Evolutionary conservation across 768 basidiomycete species (phyloP).

Genomic region (Trametopsis cervina): DNA sequence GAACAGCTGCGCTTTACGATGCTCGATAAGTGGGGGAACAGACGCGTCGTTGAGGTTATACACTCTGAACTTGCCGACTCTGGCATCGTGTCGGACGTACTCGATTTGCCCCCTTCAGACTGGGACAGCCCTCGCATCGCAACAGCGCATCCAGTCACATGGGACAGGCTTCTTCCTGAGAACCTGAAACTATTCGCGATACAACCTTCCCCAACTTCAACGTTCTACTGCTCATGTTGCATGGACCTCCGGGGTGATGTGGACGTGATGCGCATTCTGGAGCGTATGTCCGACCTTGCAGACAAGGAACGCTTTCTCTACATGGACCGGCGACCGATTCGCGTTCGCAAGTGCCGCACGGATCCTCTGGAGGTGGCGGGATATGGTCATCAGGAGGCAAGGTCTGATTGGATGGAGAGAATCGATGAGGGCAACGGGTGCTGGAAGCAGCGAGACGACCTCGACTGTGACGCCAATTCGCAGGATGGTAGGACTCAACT

Average conservation of each 20-base stretch:
- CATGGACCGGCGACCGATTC: slow-evolving; percentile 8
- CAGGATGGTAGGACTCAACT: too few species aligned
- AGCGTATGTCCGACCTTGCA: slow-evolving; percentile 12
- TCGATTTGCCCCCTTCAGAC: slow-evolving; percentile 10
- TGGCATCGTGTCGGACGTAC: slow-evolving; percentile 8
- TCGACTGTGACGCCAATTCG: too few species aligned
- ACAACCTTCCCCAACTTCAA: slow-evolving; percentile 16
- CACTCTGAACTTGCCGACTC: slow-evolving; percentile 15
- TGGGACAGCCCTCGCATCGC: slow-evolving; percentile 6
- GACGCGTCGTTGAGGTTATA: slow-evolving; percentile 15
- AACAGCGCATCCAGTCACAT: slow-evolving; percentile 5
- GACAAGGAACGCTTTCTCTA: slow-evolving; percentile 16
- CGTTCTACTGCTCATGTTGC: slow-evolving; percentile 19
- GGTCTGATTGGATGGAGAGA: slow-evolving; percentile 14
- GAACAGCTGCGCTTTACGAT: slow-evolving; percentile 17
- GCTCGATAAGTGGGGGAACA: slow-evolving; percentile 17
- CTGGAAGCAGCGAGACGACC: slow-evolving; percentile 7
- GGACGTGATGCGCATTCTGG: slow-evolving; percentile 17
- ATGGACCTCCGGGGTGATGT: slow-evolving; percentile 18
- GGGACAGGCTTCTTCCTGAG: slow-evolving; percentile 9
- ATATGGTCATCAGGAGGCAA: slow-evolving; percentile 16
- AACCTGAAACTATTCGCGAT: slow-evolving; percentile 13
- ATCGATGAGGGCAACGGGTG: slow-evolving; percentile 11
- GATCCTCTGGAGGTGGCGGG: slow-evolving; percentile 8
- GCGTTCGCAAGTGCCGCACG: slow-evolving; percentile 4